These are phyloP conservation scores for Trichoderma aggressivum DNA, from an alignment of 2,329 filamentous ascomycete genomes.

Conservation along the genomic window DNA sequence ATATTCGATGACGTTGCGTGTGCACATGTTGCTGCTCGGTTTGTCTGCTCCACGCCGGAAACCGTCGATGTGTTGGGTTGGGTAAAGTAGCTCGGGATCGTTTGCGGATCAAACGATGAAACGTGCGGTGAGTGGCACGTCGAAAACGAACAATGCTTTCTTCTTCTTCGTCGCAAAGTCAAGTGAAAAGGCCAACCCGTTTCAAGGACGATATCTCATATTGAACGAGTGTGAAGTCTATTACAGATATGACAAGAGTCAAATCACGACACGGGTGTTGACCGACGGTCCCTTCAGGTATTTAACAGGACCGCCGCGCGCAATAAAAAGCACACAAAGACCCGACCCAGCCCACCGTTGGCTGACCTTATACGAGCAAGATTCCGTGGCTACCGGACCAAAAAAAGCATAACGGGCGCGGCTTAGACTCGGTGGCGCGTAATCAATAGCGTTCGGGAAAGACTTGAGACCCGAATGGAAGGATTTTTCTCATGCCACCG, in stretches of 20 bases:
- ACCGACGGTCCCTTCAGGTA: not conserved
- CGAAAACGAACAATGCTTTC: not conserved
- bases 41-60: not conserved
- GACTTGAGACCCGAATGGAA: conserved; percentile 5
- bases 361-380: conserved; percentile 5
- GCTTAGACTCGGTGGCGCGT: not conserved
- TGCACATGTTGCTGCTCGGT: conserved; percentile 31
- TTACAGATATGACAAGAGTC: not conserved
- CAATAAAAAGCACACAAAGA: not conserved
- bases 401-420: conserved; percentile 10
- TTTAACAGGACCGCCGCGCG: conserved; percentile 20
- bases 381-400: conserved; percentile 5
- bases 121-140: not conserved
- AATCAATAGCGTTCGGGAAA: conserved; percentile 2
- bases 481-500: not conserved
- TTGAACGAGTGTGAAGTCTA: conserved; percentile 2
- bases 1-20: conserved; percentile 33
- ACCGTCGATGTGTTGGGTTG: not conserved
- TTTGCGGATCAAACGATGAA: not conserved
- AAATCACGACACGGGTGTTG: not conserved
- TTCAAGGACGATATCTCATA: conserved; percentile 4
- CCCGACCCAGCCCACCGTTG: conserved; percentile 2
- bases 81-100: not conserved
- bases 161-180: not conserved
- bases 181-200: not conserved